These are phyloP conservation scores for Trametopsis cervina DNA, from an alignment of 768 basidiomycete species.

Conservation along the genomic window DNA sequence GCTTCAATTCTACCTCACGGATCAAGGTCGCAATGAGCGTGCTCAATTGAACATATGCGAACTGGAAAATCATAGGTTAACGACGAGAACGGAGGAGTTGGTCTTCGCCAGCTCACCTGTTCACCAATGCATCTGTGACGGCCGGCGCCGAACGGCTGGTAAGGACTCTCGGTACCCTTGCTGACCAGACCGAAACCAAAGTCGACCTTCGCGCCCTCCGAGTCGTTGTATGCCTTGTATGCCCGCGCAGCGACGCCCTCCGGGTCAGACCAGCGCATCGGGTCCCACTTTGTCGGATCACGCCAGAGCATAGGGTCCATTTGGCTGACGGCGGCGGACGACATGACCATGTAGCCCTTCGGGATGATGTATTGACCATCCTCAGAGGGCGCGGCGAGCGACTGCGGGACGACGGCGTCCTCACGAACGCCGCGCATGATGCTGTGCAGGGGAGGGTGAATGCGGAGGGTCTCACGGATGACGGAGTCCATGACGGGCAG, in stretches of 20 bases:
- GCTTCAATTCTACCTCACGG: constrained; percentile 65
- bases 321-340: constrained; percentile 83
- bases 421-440: constrained; percentile 90
- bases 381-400: constrained; percentile 72
- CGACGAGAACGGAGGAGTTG: background rate
- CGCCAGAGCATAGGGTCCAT: constrained; percentile 83
- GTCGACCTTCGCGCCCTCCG: constrained; percentile 84
- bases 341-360: constrained; percentile 83
- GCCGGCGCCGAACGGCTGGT: constrained; percentile 97
- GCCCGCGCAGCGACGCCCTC: constrained; percentile 79
- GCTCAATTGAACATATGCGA: constrained; percentile 92
- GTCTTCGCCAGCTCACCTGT: constrained; percentile 22
- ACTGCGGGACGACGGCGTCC: constrained; percentile 74
- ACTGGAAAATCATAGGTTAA: constrained; percentile 35
- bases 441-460: constrained; percentile 95
- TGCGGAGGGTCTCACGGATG: constrained; percentile 88
- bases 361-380: constrained; percentile 79
- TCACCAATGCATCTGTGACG: constrained; percentile 94
- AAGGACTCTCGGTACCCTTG: constrained; percentile 94
- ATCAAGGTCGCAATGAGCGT: constrained; percentile 75
- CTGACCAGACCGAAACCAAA: constrained; percentile 94
- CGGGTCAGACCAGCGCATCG: constrained; percentile 78
- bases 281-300: constrained; percentile 66
- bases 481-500: constrained; percentile 82
- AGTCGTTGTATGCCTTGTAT: constrained; percentile 66